Base-by-base conservation (phyloP, 2,329 filamentous ascomycete genomes). In the Raffaelea albimanens region DNA sequence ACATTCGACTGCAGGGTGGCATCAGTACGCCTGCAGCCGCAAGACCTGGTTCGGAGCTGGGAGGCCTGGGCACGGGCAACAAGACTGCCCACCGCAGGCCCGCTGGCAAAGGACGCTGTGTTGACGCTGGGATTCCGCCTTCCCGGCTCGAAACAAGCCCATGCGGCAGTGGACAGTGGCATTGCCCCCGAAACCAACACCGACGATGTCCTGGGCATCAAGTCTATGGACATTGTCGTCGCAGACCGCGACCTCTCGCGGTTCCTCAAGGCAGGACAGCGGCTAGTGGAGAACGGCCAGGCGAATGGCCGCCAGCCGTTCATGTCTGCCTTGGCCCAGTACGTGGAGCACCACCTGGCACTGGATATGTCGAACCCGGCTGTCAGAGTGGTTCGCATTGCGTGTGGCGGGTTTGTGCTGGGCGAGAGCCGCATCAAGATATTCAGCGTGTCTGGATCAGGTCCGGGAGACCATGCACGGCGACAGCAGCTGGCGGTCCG, bases 1-100 rank as follows among this genome's bases (percentile, higher is more conserved):
- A 70, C 69, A 0, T 80, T 80, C 52, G 77, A 81, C 61, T 78
- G 74, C 51, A 75, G 73, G 23, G 68, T 79, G 40, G 71, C 66
- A 46, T 63, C 71, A 4, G 59, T 80, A 39, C 64, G 64, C 1
- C 58, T 80, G 2, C 71, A 72, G 5, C 76, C 74, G 7, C 65
- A 65, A 40, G 75, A 71, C 2, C 63, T 81, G 0, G 60, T 77
- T 1, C 56, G 58, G 4, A 62, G 67, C 5, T 75, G 72, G 70
- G 76, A 80, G 52, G 57, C 62, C 14, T 80, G 76, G 76, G 63
- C 75, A 25, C 56, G 60, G 2, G 59, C 63, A 0, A 65, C 61
- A 5, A 67, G 64, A 1, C 41, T 68, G 11, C 60, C 62, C 0
- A 56, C 59, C 3, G 58, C 60, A 1, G 65, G 63, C 0, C 56